phyloP scores from a whole-genome alignment of 805 yeast genomes.

The Starmerella bombicola region DNA sequence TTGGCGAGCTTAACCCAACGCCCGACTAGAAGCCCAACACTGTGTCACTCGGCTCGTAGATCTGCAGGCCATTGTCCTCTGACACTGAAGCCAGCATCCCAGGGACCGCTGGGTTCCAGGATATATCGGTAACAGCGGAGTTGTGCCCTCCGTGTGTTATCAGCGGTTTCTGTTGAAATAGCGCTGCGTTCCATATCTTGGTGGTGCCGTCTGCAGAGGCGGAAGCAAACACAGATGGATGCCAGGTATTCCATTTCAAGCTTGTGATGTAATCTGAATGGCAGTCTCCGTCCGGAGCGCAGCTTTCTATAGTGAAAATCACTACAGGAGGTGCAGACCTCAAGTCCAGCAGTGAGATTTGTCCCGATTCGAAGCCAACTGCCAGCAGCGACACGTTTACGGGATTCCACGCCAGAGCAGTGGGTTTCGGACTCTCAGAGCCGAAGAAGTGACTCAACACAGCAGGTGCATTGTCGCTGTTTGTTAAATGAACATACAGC shows the following conservation, averaged over 20 bases:
- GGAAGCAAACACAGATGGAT: slow-evolving; percentile 44
- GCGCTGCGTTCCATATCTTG: slow-evolving; percentile 23
- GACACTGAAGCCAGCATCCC: slow-evolving; percentile 66
- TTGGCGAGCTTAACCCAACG: slow-evolving; percentile 27
- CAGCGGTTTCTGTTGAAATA: slow-evolving; percentile 21
- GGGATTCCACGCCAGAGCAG: slow-evolving; percentile 49
- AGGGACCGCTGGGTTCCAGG: slow-evolving; percentile 66
- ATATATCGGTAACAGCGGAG: slow-evolving; percentile 71
- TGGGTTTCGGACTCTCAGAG: slow-evolving; percentile 30
- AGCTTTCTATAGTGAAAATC: background rate
- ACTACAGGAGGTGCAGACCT: slow-evolving; percentile 31
- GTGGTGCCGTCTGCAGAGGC: slow-evolving; percentile 51
- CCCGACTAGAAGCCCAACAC: background rate
- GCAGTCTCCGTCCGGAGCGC: background rate
- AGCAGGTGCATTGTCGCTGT: background rate
- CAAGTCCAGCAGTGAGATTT: slow-evolving; percentile 51
- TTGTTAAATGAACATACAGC: slow-evolving; percentile 12
- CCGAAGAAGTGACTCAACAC: background rate
- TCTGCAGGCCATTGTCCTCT: slow-evolving; percentile 75
- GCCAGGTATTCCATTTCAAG: slow-evolving; percentile 58
- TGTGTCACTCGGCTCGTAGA: slow-evolving; percentile 53
- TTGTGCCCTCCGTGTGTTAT: slow-evolving; percentile 80
- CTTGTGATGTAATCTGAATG: slow-evolving; percentile 50
- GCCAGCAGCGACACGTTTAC: slow-evolving; percentile 46
- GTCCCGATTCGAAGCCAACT: slow-evolving; percentile 53